Evolutionary conservation across 257 asterid genomes (phyloP).

Genomic region (Solanum lycopersicoides): DNA sequence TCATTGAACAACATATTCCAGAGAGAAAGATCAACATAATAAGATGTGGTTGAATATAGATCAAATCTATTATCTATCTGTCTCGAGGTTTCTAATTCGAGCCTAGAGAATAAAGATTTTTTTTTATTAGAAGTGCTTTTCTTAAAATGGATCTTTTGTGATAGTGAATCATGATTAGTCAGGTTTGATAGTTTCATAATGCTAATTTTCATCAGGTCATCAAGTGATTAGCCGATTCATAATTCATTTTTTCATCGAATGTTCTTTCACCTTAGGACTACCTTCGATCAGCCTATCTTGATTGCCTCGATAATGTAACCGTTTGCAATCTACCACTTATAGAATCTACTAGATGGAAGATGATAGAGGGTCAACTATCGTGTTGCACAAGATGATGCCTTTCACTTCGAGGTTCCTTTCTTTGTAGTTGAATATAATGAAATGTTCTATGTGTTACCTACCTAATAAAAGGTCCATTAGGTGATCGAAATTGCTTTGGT

Average conservation of each 20-base stretch:
- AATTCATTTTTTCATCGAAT: neutral
- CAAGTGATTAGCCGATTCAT: neutral
- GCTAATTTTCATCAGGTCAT: too few relatives aligned
- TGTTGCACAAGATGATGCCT: neutral
- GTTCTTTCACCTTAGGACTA: accelerated
- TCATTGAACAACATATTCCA: too few relatives aligned
- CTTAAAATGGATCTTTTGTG: neutral
- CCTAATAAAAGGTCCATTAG: neutral
- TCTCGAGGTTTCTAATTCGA: neutral
- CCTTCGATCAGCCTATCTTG: neutral
- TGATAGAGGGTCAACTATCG: neutral
- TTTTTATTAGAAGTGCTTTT: too few relatives aligned
- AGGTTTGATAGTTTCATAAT: neutral
- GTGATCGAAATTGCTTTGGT: neutral
- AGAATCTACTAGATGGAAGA: neutral
- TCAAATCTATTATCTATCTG: too few relatives aligned
- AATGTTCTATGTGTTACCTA: neutral
- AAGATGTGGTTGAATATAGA: neutral
- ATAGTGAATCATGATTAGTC: too few relatives aligned
- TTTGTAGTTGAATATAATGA: neutral
- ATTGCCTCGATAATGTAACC: neutral
- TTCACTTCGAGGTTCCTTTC: neutral
- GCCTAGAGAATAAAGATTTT: accelerated
- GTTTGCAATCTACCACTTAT: neutral
- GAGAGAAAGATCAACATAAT: neutral